Percentiles rank a stretch among this genome's conserved stretches.
phyloP scores from a whole-genome alignment of 2,329 filamentous ascomycete genomes.

The Fusarium stilboides region DNA sequence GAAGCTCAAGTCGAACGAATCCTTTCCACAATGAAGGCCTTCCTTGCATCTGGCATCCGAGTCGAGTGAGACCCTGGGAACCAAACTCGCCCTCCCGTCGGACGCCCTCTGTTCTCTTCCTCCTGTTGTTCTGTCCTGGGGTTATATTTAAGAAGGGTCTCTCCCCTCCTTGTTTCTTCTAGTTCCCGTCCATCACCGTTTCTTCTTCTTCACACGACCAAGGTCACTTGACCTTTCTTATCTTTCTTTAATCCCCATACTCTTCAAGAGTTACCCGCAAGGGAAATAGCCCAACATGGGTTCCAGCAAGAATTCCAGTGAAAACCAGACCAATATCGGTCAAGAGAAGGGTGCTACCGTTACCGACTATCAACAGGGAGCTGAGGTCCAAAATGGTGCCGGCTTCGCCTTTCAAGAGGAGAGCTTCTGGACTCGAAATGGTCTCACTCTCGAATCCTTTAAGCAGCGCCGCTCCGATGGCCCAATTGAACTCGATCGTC shows the following conservation, averaged over 20 bases:
- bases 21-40: constrained; percentile 20
- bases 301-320: constrained; percentile 37
- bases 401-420: constrained; percentile 45
- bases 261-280: constrained; percentile 10
- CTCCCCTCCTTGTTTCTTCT: constrained; percentile 18
- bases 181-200: constrained; percentile 21
- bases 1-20: constrained; percentile 19
- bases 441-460: constrained; percentile 48
- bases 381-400: constrained; percentile 33
- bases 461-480: constrained; percentile 42
- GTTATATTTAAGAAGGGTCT: constrained; percentile 41
- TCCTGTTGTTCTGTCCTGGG: constrained; percentile 12
- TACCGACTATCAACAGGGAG: constrained; percentile 31
- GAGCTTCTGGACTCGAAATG: constrained; percentile 45
- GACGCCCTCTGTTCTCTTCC: constrained; percentile 12
- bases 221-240: constrained; percentile 38
- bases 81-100: neutral
- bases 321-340: constrained; percentile 43
- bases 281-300: constrained; percentile 40
- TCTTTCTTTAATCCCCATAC: constrained; percentile 28
- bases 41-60: constrained; percentile 6
- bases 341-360: constrained; percentile 43
- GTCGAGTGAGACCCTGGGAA: constrained; percentile 16
- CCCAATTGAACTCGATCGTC: constrained; percentile 57
- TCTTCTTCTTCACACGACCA: constrained; percentile 28